Percentiles rank a stretch among this genome's conserved stretches.
Conservation (phyloP, 148 eudicot species). For the Persicaria tinctoria region DNA sequence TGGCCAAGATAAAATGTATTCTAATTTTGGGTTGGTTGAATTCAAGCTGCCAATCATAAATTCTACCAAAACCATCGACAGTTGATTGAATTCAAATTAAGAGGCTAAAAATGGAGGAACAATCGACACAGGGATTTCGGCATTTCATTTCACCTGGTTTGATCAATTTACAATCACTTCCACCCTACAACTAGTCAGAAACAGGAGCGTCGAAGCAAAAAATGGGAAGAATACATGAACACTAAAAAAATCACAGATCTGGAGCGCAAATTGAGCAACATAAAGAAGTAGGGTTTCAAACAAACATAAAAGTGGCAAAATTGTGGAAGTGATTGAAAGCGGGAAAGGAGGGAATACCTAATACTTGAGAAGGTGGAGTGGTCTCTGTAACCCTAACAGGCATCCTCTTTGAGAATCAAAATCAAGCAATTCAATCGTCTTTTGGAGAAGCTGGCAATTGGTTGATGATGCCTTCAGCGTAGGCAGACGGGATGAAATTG, state of each 20-base stretch:
- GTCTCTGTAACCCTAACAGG: constrained; percentile 69
- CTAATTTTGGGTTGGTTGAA: not conserved
- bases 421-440: not conserved
- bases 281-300: not conserved
- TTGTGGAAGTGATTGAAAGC: not conserved
- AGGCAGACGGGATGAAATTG: no score
- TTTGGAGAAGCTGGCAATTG: not conserved
- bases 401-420: constrained; percentile 25
- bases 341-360: constrained; percentile 29
- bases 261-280: not conserved
- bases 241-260: not conserved
- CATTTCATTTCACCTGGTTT: not conserved
- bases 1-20: not conserved
- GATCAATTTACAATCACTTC: not conserved
- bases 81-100: not conserved
- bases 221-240: not conserved
- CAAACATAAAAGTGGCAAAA: not conserved
- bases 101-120: not conserved
- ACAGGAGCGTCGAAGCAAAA: not conserved
- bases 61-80: not conserved
- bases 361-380: constrained; percentile 47
- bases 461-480: no score
- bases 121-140: not conserved
- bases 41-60: not conserved
- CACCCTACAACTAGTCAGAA: not conserved